Percentiles rank a stretch among this genome's conserved stretches.
Conservation (phyloP, 2,329 filamentous ascomycete genomes). For the Stemphylium beticola region DNA sequence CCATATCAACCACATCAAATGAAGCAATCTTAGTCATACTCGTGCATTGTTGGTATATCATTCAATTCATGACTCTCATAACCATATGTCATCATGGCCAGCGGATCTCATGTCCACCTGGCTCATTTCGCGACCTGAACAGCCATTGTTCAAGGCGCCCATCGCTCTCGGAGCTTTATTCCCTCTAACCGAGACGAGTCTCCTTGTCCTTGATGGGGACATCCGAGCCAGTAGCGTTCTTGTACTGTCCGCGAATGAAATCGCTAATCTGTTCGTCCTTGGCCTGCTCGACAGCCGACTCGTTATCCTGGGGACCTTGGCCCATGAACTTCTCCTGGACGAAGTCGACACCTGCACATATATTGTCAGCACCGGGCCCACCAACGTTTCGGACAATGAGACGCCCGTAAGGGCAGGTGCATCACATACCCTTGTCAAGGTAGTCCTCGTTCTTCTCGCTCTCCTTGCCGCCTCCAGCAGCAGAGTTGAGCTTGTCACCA, state of each 20-base stretch:
- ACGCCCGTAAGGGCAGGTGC: not conserved
- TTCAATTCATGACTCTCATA: slow-evolving; percentile 22
- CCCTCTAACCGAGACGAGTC: slow-evolving; percentile 31
- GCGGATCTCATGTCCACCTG: slow-evolving; percentile 18
- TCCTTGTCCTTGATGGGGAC: slow-evolving; percentile 74
- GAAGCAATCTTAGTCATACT: not conserved
- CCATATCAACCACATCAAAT: not conserved
- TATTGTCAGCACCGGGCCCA: slow-evolving; percentile 13
- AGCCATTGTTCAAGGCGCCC: not conserved
- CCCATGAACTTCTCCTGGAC: slow-evolving; percentile 78
- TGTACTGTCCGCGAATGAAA: slow-evolving; percentile 74
- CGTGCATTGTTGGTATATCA: not conserved
- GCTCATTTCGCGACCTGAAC: slow-evolving; percentile 1
- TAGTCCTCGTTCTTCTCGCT: slow-evolving; percentile 82
- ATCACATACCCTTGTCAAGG: slow-evolving; percentile 75
- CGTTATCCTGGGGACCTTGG: slow-evolving; percentile 66
- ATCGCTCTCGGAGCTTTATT: not conserved
- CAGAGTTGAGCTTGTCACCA: slow-evolving; percentile 72
- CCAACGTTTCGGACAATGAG: no score
- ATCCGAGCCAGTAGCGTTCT: slow-evolving; percentile 70
- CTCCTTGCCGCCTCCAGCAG: slow-evolving; percentile 73
- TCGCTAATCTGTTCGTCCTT: slow-evolving; percentile 82
- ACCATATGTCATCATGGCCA: slow-evolving; percentile 13
- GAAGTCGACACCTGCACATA: slow-evolving; percentile 69
- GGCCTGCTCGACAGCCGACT: slow-evolving; percentile 74